Percentiles rank a stretch among this genome's conserved stretches.
Evolutionary conservation across 164 flowering plant genomes (phyloP).

Genomic region (Berberis vulgaris): DNA sequence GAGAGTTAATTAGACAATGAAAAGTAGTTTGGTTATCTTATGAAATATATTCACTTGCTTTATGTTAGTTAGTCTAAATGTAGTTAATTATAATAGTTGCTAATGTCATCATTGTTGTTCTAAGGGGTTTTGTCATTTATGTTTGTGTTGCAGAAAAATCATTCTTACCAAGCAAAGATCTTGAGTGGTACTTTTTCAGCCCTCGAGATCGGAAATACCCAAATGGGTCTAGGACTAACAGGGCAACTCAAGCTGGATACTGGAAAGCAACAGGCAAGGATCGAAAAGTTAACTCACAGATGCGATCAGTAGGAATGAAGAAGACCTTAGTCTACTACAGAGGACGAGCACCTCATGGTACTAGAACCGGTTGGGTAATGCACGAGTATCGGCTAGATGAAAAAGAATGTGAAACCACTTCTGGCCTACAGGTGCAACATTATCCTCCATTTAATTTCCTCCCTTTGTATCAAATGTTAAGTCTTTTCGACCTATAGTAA

Average conservation of each 20-base stretch:
- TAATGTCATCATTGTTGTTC: not conserved
- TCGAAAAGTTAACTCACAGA: slow-evolving; percentile 64
- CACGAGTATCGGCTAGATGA: slow-evolving; percentile 93
- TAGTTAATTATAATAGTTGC: not conserved
- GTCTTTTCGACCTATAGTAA: not conserved
- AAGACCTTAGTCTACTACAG: slow-evolving; percentile 88
- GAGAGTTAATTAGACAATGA: too few species aligned
- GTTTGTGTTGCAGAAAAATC: slow-evolving; percentile 55
- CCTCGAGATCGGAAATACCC: slow-evolving; percentile 94
- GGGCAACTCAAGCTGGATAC: slow-evolving; percentile 90
- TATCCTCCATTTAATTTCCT: not conserved
- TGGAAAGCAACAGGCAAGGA: slow-evolving; percentile 99
- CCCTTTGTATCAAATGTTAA: too few species aligned
- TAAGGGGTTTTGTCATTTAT: not conserved
- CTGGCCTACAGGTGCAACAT: slow-evolving; percentile 58
- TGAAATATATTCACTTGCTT: too few species aligned
- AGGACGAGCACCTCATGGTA: slow-evolving; percentile 92
- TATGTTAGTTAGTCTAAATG: not conserved
- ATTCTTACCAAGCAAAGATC: slow-evolving; percentile 84
- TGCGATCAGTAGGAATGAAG: slow-evolving; percentile 80
- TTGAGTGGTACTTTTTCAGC: slow-evolving; percentile 93
- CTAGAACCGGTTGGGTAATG: slow-evolving; percentile 89
- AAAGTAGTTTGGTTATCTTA: too few species aligned
- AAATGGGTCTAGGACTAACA: slow-evolving; percentile 88
- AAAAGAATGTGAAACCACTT: slow-evolving; percentile 51